Base-by-base conservation (phyloP, 2,329 filamentous ascomycete genomes). In the Sporothrix protearum region DNA sequence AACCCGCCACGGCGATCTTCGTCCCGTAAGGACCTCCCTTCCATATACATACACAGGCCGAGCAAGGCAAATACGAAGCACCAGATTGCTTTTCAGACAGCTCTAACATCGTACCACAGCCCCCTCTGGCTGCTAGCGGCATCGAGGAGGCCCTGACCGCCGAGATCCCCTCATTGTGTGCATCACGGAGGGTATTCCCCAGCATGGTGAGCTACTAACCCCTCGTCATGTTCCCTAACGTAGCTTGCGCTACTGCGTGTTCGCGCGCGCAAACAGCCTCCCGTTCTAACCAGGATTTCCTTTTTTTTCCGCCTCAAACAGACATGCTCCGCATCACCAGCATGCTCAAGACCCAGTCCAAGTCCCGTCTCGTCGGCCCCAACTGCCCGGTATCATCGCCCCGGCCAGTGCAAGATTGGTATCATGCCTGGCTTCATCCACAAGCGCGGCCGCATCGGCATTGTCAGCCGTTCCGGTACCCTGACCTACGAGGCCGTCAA, bases 351-450 rank as follows among this genome's bases (percentile, higher is more conserved):
- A 93, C 94, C 71, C 96, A 99, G 86, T 90, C 85, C 87, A 98
- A 98, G 89, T 97, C 95, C 77, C 92, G 96, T 80, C 88, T 99
- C 79, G 94, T 98, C 74, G 95, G 95, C 77, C 95, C 95, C 80
- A 99, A 98, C 87, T 99, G 96, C 87, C 96, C 75, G 96, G 95
- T 82, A 95, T 98, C 84, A 98, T 98, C 83, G 95, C 87, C 71
- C 89, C 73, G 96, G 95, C 78, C 95, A 97, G 89, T 99, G 96
- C 90, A 99, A 99, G 87, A 98, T 99, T 80, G 96, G 96, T 81
- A 99, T 99, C 86, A 98, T 99, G 96, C 93, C 96, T 76, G 96
- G 96, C 79, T 97, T 98, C 88, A 98, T 99, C 86, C 96, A 99
- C 90, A 98, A 98, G 89, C 93, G 94, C 83, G 96, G 96, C 78